Base-by-base conservation (phyloP, 306 rosid species). In the Prunus dulcis region DNA sequence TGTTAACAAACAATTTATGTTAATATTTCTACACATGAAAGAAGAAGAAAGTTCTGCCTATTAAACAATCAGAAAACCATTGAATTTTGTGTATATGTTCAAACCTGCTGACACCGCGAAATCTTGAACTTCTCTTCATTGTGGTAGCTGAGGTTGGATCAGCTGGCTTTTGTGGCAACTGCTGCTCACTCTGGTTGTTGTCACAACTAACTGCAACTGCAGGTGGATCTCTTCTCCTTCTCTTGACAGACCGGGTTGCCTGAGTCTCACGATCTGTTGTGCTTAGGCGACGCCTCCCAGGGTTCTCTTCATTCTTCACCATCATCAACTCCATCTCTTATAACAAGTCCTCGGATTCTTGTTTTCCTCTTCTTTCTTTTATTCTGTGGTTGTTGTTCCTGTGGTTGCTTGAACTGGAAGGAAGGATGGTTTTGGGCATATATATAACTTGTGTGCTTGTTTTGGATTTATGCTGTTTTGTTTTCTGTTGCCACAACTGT, bases 31-130 rank as follows among this genome's bases (percentile, higher is more conserved):
- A 63, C 43, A 63, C 18, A 12, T 17, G 0, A 60, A 60, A 60
- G 65, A 14, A 60, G 18, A 23, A 38, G 43, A 1, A 38, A 38
- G 43, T 38, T 38, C 43, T 38, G 43, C 43, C 43, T 7, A 34
- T 34, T 38, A 7, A 38, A 38, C 43, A 63, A 63, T 34, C 67
- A 63, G 3, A 30, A 30, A 28, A 63, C 45, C 67, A 28, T 30
- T 8, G 46, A 3, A 7, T 28, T 3, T 27, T 63, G 6, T 22
- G 38, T 13, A 32, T 7, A 12, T 13, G 6, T 23, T 46, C 55
- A 34, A 13, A 79, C 94, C 88, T 83, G 87, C 98, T 94, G 68
- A 91, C 97, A 43, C 98, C 96, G 1, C 96, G 86, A 69, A 86
- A 93, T 72, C 81, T 91, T 12, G 96, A 94, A 47, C 96, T 94